Percentiles rank a stretch among this genome's conserved stretches.
phyloP scores from a whole-genome alignment of 768 basidiomycete genomes.

The Rhodocollybia butyracea region DNA sequence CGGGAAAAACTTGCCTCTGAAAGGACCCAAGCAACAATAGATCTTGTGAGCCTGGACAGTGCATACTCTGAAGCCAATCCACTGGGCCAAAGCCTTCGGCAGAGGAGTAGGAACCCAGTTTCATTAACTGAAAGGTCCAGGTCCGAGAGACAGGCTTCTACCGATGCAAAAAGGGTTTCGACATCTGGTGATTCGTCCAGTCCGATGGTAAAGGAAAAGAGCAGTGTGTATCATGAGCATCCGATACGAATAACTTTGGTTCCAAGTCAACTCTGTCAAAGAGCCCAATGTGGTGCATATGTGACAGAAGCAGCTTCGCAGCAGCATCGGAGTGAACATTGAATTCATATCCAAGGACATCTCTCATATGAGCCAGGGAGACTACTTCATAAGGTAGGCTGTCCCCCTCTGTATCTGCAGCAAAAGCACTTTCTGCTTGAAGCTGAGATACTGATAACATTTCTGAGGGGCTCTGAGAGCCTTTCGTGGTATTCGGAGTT shows the following conservation, averaged over 20 bases:
- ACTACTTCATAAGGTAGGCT: slow-evolving; percentile 53
- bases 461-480: slow-evolving; percentile 26
- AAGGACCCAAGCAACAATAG: slow-evolving; percentile 67
- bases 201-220: slow-evolving; percentile 68
- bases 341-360: slow-evolving; percentile 58
- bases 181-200: slow-evolving; percentile 72
- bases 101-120: slow-evolving; percentile 65
- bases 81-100: slow-evolving; percentile 70
- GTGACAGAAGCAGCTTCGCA: slow-evolving; percentile 50
- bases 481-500: slow-evolving; percentile 30
- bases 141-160: slow-evolving; percentile 69
- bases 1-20: slow-evolving; percentile 48
- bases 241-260: slow-evolving; percentile 28
- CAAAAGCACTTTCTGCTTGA: slow-evolving; percentile 16
- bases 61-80: slow-evolving; percentile 72
- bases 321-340: slow-evolving; percentile 50
- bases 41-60: slow-evolving; percentile 53
- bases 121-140: slow-evolving; percentile 75
- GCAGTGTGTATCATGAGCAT: slow-evolving; percentile 38
- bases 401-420: slow-evolving; percentile 18
- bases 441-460: slow-evolving; percentile 43
- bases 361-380: slow-evolving; percentile 55
- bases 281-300: slow-evolving; percentile 62
- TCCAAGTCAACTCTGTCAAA: slow-evolving; percentile 45
- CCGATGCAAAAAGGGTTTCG: slow-evolving; percentile 65